Percentiles rank a stretch among this genome's conserved stretches.
These are phyloP conservation scores for Neurospora sp. DNA, from an alignment of 495 filamentous ascomycete species.

Conservation along the genomic window DNA sequence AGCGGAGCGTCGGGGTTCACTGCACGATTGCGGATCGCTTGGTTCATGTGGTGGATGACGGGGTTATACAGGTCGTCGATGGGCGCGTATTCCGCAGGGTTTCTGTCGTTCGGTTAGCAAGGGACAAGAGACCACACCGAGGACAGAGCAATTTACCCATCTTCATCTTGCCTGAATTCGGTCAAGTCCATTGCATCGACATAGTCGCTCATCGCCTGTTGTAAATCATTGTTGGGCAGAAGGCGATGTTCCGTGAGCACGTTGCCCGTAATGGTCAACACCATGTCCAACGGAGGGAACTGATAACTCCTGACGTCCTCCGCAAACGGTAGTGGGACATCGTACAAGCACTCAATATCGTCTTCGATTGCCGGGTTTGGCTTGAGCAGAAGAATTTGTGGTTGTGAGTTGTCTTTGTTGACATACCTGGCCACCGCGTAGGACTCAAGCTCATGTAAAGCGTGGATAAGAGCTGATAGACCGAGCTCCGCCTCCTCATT, in stretches of 20 bases:
- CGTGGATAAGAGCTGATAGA: slow-evolving; percentile 81
- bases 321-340: slow-evolving; percentile 85
- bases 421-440: slow-evolving; percentile 87
- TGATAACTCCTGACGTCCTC: slow-evolving; percentile 84
- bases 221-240: slow-evolving; percentile 65
- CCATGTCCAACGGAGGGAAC: slow-evolving; percentile 82
- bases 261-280: slow-evolving; percentile 85
- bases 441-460: slow-evolving; percentile 72
- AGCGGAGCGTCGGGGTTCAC: slow-evolving; percentile 60
- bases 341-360: slow-evolving; percentile 80
- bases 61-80: slow-evolving; percentile 86
- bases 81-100: slow-evolving; percentile 58
- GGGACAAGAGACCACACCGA: neutral
- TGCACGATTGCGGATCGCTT: slow-evolving; percentile 74
- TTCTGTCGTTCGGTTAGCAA: slow-evolving; percentile 38
- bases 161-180: slow-evolving; percentile 45
- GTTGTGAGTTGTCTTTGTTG: slow-evolving; percentile 65
- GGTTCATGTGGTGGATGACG: slow-evolving; percentile 78
- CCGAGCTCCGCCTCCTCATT: slow-evolving; percentile 72
- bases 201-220: slow-evolving; percentile 75
- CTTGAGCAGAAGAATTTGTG: slow-evolving; percentile 70
- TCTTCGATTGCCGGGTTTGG: slow-evolving; percentile 69
- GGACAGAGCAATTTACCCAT: slow-evolving; percentile 44
- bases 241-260: slow-evolving; percentile 74
- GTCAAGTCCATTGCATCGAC: slow-evolving; percentile 92